Evolutionary conservation across 352 stramenopile species (phyloP).

Genomic region (Pythium rhizo-oryzae): DNA sequence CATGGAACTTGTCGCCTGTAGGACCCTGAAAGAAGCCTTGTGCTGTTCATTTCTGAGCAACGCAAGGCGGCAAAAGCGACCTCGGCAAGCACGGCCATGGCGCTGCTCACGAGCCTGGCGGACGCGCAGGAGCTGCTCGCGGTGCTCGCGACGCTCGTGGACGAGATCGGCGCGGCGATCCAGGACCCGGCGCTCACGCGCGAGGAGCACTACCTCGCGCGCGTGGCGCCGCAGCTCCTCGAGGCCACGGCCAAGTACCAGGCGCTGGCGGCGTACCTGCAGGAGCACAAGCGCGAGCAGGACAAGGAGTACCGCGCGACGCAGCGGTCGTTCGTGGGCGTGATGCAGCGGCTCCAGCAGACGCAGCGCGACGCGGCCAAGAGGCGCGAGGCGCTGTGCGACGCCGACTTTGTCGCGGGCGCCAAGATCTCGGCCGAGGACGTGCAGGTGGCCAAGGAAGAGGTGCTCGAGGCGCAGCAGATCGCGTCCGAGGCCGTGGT

Average conservation of each 20-base stretch:
- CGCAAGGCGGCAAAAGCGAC: no score
- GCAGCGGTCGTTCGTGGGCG: conserved; percentile 60
- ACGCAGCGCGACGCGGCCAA: conserved; percentile 54
- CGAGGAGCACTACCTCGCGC: conserved; percentile 58
- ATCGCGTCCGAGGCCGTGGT: conserved; percentile 64
- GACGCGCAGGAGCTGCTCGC: conserved; percentile 44
- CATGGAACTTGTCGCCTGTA: no score
- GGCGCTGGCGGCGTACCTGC: conserved; percentile 58
- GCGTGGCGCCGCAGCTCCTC: conserved; percentile 54
- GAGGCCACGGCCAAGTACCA: conserved; percentile 67
- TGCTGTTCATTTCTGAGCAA: not conserved
- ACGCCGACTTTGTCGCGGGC: conserved; percentile 65
- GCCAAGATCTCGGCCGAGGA: conserved; percentile 64
- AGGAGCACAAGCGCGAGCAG: conserved; percentile 59
- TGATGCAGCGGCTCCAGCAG: conserved; percentile 76
- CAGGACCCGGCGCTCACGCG: conserved; percentile 41
- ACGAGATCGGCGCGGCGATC: conserved; percentile 40
- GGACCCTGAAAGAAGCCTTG: no score
- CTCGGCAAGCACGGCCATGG: not conserved
- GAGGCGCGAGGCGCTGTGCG: conserved; percentile 64
- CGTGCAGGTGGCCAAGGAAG: conserved; percentile 76
- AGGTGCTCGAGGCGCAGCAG: conserved; percentile 65
- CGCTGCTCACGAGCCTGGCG: conserved; percentile 45
- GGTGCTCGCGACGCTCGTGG: conserved; percentile 40
- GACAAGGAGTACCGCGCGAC: conserved; percentile 52